Evolutionary conservation across 805 yeast species (phyloP), one percentile per base, ranked within the genome.

Genomic region (Ogataea parapolymorpha): DNA sequence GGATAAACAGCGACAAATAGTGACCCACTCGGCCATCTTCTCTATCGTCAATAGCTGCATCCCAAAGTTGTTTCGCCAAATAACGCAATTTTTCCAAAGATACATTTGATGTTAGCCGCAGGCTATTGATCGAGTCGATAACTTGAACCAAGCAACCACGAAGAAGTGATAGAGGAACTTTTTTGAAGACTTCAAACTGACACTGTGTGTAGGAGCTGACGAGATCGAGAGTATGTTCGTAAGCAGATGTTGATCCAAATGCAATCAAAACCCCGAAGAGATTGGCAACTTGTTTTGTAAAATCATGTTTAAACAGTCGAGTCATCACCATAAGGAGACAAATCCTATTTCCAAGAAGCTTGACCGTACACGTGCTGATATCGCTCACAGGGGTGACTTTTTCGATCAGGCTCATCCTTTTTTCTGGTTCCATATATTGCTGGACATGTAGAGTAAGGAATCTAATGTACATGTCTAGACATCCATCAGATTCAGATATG

Each of bases 311-410:
- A 49, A 65, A 63, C 1, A 62, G 40, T 27, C 49, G 41, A 2
- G 59, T 48, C 56, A 62, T 53, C 18, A 57, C 48, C 30, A 65
- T 40, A 15, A 64, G 42, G 3, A 65, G 40, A 29, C 61, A 59
- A 4, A 57, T 48, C 27, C 69, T 45, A 44, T 61, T 63, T 27
- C 51, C 53, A 14, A 65, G 41, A 3, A 59, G 47, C 1, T 32
- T 28, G 3, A 48, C 16, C 4, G 57, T 51, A 40, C 56, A 55
- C 3, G 61, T 56, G 26, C 48, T 43, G 9, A 61, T 47, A 16
- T 58, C 54, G 13, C 65, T 59, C 10, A 64, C 52, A 1, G 70
- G 70, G 8, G 58, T 60, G 15, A 65, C 44, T 31, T 62, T 62
- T 24, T 64, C 68, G 14, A 64, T 38, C 23, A 63, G 31, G 23